A percentile compares a stretch with the other conserved stretches of the same genome.
Conservation (phyloP, 2,329 filamentous ascomycete genomes). For the Aspergillus pseudoviridinutans region DNA sequence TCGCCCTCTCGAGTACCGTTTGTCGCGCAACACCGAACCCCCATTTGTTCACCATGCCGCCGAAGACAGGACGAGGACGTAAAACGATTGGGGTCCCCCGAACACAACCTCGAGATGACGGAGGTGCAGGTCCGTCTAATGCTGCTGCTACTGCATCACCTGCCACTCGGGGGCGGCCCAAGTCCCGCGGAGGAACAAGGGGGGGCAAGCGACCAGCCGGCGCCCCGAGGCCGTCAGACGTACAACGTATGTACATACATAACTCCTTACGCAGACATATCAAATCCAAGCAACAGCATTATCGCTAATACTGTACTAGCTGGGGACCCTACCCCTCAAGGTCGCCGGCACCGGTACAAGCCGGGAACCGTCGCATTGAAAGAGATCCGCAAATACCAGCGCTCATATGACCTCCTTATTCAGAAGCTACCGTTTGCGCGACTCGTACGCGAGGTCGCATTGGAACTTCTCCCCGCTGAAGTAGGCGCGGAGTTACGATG, state of each 20-base stretch:
- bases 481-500: conserved; percentile 72
- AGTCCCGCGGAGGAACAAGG: conserved; percentile 14
- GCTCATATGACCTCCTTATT: conserved; percentile 80
- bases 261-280: background rate
- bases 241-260: conserved; percentile 33
- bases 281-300: background rate
- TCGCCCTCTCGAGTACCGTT: background rate
- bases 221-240: conserved; percentile 26
- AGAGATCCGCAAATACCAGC: conserved; percentile 89
- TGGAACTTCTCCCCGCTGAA: conserved; percentile 56
- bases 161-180: conserved; percentile 12
- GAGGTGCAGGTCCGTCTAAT: conserved; percentile 12
- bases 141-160: conserved; percentile 4
- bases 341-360: conserved; percentile 60
- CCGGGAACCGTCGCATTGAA: conserved; percentile 82
- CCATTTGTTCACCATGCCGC: conserved; percentile 22
- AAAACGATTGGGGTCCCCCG: conserved; percentile 9
- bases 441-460: conserved; percentile 50
- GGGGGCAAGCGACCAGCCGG: conserved; percentile 19
- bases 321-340: conserved; percentile 67
- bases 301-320: conserved; percentile 44
- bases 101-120: conserved; percentile 2
- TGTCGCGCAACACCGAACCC: background rate
- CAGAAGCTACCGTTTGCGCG: conserved; percentile 51
- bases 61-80: conserved; percentile 22